These are phyloP conservation scores for Botrytis pseudocinerea DNA, from an alignment of 2,329 filamentous ascomycete species.

Conservation along the genomic window DNA sequence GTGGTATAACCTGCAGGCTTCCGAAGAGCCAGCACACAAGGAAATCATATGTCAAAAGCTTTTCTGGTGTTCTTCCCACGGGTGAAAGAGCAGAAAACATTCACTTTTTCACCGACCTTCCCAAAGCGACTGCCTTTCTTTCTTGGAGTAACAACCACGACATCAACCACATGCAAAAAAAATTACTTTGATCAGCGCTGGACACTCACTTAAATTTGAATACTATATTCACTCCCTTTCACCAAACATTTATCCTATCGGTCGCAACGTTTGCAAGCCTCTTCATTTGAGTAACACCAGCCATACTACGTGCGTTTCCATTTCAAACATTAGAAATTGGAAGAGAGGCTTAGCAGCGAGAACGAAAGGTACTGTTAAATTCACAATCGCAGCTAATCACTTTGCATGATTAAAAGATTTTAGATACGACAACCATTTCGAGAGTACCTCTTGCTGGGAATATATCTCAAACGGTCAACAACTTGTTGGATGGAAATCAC, in stretches of 20 bases:
- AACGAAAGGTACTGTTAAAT: neutral
- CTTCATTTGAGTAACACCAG: neutral
- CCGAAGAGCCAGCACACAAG: conserved; percentile 24
- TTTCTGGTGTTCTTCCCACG: neutral
- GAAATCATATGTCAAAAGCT: conserved; percentile 2
- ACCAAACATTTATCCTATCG: neutral
- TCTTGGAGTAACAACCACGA: conserved; percentile 11
- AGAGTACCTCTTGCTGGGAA: neutral
- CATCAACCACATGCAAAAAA: conserved; percentile 9
- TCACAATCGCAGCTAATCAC: neutral
- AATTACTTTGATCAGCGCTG: conserved; percentile 10
- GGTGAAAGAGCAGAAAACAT: conserved; percentile 10
- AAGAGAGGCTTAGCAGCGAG: neutral
- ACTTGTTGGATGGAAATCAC: neutral
- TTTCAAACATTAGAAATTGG: neutral
- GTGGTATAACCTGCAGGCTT: conserved; percentile 24
- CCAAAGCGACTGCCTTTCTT: neutral
- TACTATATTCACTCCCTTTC: neutral
- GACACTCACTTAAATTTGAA: neutral
- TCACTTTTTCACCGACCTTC: conserved; percentile 6
- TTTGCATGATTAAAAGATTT: neutral
- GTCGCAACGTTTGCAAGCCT: neutral
- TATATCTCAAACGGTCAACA: neutral
- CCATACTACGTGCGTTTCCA: neutral
- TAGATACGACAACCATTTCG: neutral